Percentiles rank a stretch among this genome's conserved stretches.
phyloP scores from a whole-genome alignment of 2,329 filamentous ascomycete species.

The Calonectria montana region DNA sequence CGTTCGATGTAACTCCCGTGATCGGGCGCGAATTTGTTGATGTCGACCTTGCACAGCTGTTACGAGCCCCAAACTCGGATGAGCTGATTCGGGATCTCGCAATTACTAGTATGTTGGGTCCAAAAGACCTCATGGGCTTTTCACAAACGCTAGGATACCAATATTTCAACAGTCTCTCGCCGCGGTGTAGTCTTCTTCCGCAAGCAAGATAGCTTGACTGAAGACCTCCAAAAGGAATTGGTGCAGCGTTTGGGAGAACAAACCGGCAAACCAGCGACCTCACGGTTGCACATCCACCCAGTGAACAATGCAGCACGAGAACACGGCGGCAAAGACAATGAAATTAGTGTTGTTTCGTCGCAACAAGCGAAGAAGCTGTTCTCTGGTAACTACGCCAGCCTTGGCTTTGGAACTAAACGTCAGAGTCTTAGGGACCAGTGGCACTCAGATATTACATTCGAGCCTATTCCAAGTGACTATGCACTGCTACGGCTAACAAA shows the following conservation, averaged over 20 bases:
- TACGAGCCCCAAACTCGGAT: slow-evolving; percentile 71
- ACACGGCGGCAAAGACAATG: slow-evolving; percentile 64
- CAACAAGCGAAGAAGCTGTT: slow-evolving; percentile 50
- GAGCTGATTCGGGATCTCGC: slow-evolving; percentile 73
- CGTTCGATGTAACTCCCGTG: slow-evolving; percentile 69
- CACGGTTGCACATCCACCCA: slow-evolving; percentile 70
- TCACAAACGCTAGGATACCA: background rate
- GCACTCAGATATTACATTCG: slow-evolving; percentile 64
- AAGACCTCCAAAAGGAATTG: slow-evolving; percentile 74
- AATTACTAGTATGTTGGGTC: slow-evolving; percentile 65
- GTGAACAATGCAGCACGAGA: slow-evolving; percentile 64
- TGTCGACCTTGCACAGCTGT: slow-evolving; percentile 68
- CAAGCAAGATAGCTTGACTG: slow-evolving; percentile 68
- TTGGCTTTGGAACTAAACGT: slow-evolving; percentile 41
- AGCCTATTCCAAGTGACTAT: slow-evolving; percentile 73
- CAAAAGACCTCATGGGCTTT: background rate
- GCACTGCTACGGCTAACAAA: slow-evolving; percentile 64
- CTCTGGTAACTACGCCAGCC: slow-evolving; percentile 43
- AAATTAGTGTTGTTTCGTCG: slow-evolving; percentile 72
- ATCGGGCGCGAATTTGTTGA: slow-evolving; percentile 71
- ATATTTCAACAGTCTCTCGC: slow-evolving; percentile 64
- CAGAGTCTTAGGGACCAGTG: slow-evolving; percentile 14
- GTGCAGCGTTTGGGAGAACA: slow-evolving; percentile 70
- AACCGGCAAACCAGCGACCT: slow-evolving; percentile 65
- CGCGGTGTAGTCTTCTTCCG: slow-evolving; percentile 79